Conservation (phyloP, 2,329 filamentous ascomycete genomes). For the Coniella vitis region DNA sequence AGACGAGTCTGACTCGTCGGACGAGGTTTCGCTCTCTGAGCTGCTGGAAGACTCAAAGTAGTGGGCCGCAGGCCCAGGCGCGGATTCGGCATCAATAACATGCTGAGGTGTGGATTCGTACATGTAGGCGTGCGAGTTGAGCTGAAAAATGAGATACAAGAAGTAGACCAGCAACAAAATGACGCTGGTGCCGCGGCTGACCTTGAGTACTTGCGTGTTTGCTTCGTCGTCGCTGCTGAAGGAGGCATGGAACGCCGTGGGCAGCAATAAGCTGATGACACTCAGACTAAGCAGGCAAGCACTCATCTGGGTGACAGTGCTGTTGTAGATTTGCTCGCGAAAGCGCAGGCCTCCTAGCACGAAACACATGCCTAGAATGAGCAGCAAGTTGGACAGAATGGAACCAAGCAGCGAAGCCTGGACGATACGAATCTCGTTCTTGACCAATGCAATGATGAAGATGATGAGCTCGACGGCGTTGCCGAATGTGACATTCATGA, state of each 20-base stretch:
- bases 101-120: conserved; percentile 66
- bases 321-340: conserved; percentile 91
- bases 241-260: conserved; percentile 54
- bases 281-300: conserved; percentile 85
- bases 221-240: conserved; percentile 54
- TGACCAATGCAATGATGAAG: conserved; percentile 35
- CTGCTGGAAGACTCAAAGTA: conserved; percentile 53
- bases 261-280: conserved; percentile 77
- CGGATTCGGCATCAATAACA: conserved; percentile 54
- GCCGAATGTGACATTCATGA: conserved; percentile 72
- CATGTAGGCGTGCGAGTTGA: conserved; percentile 61
- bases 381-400: conserved; percentile 78
- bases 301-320: conserved; percentile 92
- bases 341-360: conserved; percentile 78
- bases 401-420: conserved; percentile 86
- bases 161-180: conserved; percentile 67
- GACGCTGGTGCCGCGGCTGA: conserved; percentile 72
- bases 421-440: conserved; percentile 81
- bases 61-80: conserved; percentile 60
- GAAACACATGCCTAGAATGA: conserved; percentile 90
- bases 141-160: conserved; percentile 69
- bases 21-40: conserved; percentile 30
- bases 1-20: conserved; percentile 51
- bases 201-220: conserved; percentile 56
- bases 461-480: conserved; percentile 78